These are phyloP conservation scores for Coniochaeta sp. DNA, from an alignment of 2,329 filamentous ascomycete genomes.

Conservation along the genomic window DNA sequence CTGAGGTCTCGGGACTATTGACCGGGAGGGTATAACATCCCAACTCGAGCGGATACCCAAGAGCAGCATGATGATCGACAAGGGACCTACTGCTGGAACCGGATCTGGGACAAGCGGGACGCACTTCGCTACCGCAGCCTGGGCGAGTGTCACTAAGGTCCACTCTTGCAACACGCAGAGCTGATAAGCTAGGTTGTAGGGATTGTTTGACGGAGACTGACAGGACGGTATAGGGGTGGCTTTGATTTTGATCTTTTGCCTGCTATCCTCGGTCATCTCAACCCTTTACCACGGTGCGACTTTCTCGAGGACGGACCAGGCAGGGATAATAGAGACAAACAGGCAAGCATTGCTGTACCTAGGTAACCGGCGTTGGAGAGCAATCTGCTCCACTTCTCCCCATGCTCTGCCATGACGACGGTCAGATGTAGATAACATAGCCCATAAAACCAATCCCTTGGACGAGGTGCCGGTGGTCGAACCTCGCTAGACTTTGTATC, in stretches of 20 bases:
- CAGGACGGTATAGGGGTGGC: too few relatives aligned
- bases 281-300: too few relatives aligned
- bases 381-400: not conserved
- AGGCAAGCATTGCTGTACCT: not conserved
- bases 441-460: too few relatives aligned
- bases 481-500: too few relatives aligned
- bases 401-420: not conserved
- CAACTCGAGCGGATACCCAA: not conserved
- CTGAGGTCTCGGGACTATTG: not conserved
- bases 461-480: too few relatives aligned
- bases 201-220: too few relatives aligned
- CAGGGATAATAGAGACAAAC: too few relatives aligned
- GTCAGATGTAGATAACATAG: not conserved
- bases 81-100: conserved; percentile 7
- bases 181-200: not conserved
- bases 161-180: not conserved
- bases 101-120: conserved; percentile 13
- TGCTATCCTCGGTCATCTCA: not conserved
- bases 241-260: conserved; percentile 9
- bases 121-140: conserved; percentile 11
- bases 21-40: not conserved
- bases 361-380: not conserved
- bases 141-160: not conserved
- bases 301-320: too few relatives aligned
- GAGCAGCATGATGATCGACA: conserved; percentile 2